Conservation (phyloP, 352 stramenopile species). For the Phytopythium helicoides region DNA sequence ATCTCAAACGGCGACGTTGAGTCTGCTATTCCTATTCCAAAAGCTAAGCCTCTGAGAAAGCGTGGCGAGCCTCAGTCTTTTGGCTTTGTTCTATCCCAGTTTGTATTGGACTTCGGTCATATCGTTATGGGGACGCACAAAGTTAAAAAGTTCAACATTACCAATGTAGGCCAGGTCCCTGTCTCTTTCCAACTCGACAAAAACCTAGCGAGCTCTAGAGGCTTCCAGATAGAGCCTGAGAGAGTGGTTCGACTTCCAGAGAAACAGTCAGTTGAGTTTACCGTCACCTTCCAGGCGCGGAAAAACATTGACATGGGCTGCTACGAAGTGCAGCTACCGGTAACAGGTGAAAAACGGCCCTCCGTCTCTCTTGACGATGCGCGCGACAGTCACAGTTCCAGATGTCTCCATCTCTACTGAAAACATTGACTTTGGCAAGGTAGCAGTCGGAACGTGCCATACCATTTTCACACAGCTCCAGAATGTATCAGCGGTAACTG, state of each 20-base stretch:
- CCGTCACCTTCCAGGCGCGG: conserved; percentile 88
- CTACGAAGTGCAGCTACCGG: conserved; percentile 77
- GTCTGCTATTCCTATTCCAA: not conserved
- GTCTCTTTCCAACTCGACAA: conserved; percentile 92
- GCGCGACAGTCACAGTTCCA: conserved; percentile 89
- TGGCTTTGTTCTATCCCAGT: conserved; percentile 86
- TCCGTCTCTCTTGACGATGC: conserved; percentile 79
- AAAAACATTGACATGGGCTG: conserved; percentile 84
- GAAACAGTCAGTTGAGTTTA: conserved; percentile 86
- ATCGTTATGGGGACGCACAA: conserved; percentile 91
- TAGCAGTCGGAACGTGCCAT: conserved; percentile 86
- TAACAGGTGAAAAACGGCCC: conserved; percentile 91
- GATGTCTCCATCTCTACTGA: conserved; percentile 85
- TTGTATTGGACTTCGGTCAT: conserved; percentile 94
- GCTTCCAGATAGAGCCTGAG: conserved; percentile 93
- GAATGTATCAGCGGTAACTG: conserved; percentile 87
- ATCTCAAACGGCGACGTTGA: not conserved
- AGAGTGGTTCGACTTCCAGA: conserved; percentile 92
- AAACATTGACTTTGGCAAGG: conserved; percentile 88
- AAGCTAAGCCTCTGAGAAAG: conserved; percentile 25
- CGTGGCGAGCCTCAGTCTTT: conserved; percentile 26
- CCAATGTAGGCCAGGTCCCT: conserved; percentile 86
- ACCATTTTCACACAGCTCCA: conserved; percentile 90
- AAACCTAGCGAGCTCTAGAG: conserved; percentile 77
- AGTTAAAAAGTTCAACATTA: conserved; percentile 91